A percentile compares a stretch with the other conserved stretches of the same genome.
These are phyloP conservation scores for Pseudozyma sp. DNA, from an alignment of 1,284 basidiomycete species.

Conservation along the genomic window DNA sequence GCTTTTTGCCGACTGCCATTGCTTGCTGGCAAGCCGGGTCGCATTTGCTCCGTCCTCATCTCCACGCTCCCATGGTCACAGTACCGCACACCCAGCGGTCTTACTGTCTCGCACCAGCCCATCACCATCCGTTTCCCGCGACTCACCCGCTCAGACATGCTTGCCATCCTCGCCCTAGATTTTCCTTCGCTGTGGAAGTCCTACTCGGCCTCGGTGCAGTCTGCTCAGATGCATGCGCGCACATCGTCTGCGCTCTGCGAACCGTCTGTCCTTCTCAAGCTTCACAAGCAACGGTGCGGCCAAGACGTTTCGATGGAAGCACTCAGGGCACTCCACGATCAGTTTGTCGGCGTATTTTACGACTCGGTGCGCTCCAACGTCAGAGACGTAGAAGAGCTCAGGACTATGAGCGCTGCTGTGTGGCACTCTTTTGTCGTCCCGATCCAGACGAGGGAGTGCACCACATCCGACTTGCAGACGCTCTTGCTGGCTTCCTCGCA, in stretches of 20 bases:
- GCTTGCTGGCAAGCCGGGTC: constrained; percentile 34
- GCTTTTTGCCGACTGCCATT: constrained; percentile 51
- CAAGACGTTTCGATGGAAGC: constrained; percentile 14
- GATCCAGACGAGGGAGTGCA: constrained; percentile 44
- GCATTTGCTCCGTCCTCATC: constrained; percentile 44
- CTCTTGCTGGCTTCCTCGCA: constrained; percentile 40
- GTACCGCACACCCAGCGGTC: constrained; percentile 47
- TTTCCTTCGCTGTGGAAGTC: constrained; percentile 30
- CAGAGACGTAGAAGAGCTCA: constrained; percentile 56
- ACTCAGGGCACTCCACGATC: constrained; percentile 34
- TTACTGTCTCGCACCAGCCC: constrained; percentile 50
- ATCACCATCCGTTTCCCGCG: constrained; percentile 50
- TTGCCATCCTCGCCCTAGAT: constrained; percentile 47
- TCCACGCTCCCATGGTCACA: constrained; percentile 55
- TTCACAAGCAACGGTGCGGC: constrained; percentile 16
- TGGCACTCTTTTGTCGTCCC: constrained; percentile 60
- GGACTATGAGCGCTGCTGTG: constrained; percentile 48
- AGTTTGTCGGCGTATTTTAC: constrained; percentile 55
- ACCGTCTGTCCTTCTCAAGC: constrained; percentile 10
- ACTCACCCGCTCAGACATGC: constrained; percentile 42
- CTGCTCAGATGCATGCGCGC: constrained; percentile 39
- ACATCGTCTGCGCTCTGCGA: constrained; percentile 27
- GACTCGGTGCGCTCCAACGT: constrained; percentile 54
- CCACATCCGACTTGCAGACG: constrained; percentile 24
- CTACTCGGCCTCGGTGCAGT: constrained; percentile 26